Base-by-base conservation (phyloP, 2,329 filamentous ascomycete species). In the Colletotrichum nymphaeae region DNA sequence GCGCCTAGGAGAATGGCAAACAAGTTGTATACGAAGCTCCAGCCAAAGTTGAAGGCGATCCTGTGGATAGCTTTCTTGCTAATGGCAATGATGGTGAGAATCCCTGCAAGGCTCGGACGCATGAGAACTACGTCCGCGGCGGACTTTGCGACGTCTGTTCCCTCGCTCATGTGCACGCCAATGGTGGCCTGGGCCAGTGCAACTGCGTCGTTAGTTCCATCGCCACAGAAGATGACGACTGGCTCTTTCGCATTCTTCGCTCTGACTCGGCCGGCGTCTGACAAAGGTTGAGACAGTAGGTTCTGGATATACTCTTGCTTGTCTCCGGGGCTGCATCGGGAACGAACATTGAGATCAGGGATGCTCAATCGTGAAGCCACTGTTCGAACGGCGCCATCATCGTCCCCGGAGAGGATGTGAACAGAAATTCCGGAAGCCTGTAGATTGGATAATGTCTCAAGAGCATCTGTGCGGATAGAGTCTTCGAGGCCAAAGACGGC, bases 161-260 rank as follows among this genome's bases (percentile, higher is more conserved):
- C 86, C 56, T 82, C 80, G 72, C 88, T 88, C 79, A 96, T 89
- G 75, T 94, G 92, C 0, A 95, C 85, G 32, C 94, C 94, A 32
- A 96, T 88, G 6, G 88, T 88, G 1, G 94, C 93, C 78, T 92
- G 89, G 0, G 93, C 90, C 2, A 96, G 86, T 0, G 94, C 94
- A 3, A 90, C 86, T 0, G 94, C 92, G 78, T 96, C 94, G 79
- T 96, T 96, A 16, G 93, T 95, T 1, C 94, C 94, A 76, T 96
- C 94, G 42, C 94, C 94, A 63, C 89, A 88, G 80, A 96, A 95
- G 6, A 95, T 81, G 22, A 94, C 88, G 1, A 87, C 80, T 0
- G 82, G 77, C 53, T 78, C 75, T 42, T 77, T 77, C 6, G 46
- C 37, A 8, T 76, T 75, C 1, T 37, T n/a, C 8, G 3, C n/a